A percentile compares a stretch with the other conserved stretches of the same genome.
Conservation (phyloP, 257 asterid genomes). For the Pogostemon cablin region DNA sequence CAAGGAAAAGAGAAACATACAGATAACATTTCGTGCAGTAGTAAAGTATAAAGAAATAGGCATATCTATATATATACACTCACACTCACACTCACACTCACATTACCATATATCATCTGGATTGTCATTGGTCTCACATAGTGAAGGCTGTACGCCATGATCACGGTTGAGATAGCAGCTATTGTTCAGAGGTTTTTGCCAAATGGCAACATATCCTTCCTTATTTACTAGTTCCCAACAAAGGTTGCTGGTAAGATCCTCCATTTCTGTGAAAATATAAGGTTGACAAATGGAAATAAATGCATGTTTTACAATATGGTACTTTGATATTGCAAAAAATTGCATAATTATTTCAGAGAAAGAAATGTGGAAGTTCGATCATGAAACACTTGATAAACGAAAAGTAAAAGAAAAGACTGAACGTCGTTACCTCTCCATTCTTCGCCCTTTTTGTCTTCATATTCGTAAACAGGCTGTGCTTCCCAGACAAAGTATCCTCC, state of each 20-base stretch:
- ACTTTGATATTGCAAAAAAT: not conserved
- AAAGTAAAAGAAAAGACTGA: conserved; percentile 5
- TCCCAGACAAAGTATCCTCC: conserved; percentile 67
- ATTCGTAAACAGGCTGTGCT: conserved; percentile 31
- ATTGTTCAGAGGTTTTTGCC: conserved; percentile 64
- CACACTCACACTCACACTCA: too few relatives aligned
- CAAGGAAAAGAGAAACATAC: not conserved
- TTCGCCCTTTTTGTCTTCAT: conserved; percentile 9
- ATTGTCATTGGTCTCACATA: conserved; percentile 47
- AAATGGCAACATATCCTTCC: conserved; percentile 52
- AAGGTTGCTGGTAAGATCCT: conserved; percentile 46
- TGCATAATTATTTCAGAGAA: not conserved
- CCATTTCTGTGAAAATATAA: conserved; percentile 49
- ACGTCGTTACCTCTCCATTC: conserved; percentile 54
- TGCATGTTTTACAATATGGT: not conserved
- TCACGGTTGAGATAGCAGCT: conserved; percentile 58
- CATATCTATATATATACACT: not conserved
- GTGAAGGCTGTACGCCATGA: conserved; percentile 41
- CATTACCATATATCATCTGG: conserved; percentile 63
- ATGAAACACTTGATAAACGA: not conserved
- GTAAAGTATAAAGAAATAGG: not conserved
- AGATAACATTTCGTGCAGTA: not conserved
- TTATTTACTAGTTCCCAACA: conserved; percentile 65
- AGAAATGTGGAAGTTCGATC: not conserved
- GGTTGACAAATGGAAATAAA: not conserved